Percentiles rank a stretch among this genome's conserved stretches.
phyloP scores from a whole-genome alignment of 345 rosid species.

The Acer negundo region DNA sequence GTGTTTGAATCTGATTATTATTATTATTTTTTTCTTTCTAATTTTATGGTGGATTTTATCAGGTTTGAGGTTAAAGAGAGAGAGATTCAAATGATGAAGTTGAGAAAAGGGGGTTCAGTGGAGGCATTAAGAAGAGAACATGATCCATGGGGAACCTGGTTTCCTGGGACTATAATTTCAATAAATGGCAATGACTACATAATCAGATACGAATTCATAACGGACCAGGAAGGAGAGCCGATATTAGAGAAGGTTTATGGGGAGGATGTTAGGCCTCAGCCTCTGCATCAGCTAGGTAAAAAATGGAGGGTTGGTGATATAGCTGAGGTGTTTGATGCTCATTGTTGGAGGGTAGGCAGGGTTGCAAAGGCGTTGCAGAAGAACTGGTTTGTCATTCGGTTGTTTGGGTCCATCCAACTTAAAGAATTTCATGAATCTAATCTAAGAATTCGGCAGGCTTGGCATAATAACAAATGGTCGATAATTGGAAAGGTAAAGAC shows the following conservation, averaged over 20 bases:
- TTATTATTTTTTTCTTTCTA: neutral
- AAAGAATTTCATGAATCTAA: constrained; percentile 35
- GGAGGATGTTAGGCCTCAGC: constrained; percentile 39
- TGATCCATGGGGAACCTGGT: constrained; percentile 40
- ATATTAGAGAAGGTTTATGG: constrained; percentile 28
- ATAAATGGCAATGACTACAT: constrained; percentile 24
- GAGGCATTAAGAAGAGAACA: constrained; percentile 41
- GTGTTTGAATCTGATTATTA: neutral
- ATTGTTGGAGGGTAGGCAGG: constrained; percentile 43
- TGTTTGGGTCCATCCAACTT: constrained; percentile 41
- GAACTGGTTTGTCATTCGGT: constrained; percentile 29
- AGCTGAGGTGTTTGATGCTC: constrained; percentile 41
- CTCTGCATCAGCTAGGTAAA: constrained; percentile 24
- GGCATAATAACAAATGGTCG: constrained; percentile 38
- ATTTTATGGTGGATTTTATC: constrained; percentile 3
- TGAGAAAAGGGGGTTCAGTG: constrained; percentile 29
- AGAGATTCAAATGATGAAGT: constrained; percentile 28
- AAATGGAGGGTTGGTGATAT: constrained; percentile 42
- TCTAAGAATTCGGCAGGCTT: constrained; percentile 32
- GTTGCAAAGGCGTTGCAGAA: constrained; percentile 31
- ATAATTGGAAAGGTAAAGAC: constrained; percentile 34
- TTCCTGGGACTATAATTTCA: constrained; percentile 38
- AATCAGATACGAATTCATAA: constrained; percentile 29
- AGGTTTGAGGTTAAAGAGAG: constrained; percentile 13
- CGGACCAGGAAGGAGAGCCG: constrained; percentile 19